A percentile compares a stretch with the other conserved stretches of the same genome.
Conservation (phyloP, 2,329 filamentous ascomycete species). For the Grosmannia penicillata region DNA sequence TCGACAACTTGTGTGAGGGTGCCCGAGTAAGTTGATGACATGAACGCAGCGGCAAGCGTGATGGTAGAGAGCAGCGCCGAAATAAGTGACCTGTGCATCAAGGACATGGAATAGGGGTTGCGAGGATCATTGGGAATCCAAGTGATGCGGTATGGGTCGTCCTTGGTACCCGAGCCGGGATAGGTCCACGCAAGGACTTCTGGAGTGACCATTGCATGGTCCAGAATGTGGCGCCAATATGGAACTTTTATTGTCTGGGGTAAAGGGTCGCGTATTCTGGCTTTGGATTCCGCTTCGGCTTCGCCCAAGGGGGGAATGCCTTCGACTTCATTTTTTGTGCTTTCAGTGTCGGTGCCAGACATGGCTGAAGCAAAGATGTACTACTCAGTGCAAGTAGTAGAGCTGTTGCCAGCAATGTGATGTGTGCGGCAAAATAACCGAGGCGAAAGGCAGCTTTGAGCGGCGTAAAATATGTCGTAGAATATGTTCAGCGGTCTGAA, state of each 20-base stretch:
- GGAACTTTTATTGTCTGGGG: neutral
- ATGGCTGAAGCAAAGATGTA: neutral
- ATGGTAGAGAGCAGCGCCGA: neutral
- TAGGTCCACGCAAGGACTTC: neutral
- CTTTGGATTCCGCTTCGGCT: neutral
- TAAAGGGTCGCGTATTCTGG: neutral
- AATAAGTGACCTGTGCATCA: neutral
- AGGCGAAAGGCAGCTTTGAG: too few relatives aligned
- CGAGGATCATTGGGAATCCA: neutral
- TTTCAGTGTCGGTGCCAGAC: constrained; percentile 1
- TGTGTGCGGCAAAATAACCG: too few relatives aligned
- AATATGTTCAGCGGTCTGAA: too few relatives aligned
- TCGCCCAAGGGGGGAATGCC: neutral
- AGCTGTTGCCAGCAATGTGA: neutral
- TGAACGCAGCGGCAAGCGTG: constrained; percentile 2
- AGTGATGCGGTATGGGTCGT: neutral
- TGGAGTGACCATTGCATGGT: neutral
- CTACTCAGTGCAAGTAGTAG: too few relatives aligned
- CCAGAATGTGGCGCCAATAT: constrained; percentile 2
- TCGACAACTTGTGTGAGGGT: neutral
- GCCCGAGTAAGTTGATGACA: neutral
- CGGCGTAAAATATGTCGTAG: too few relatives aligned
- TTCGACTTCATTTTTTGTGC: neutral
- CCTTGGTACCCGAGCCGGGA: neutral
- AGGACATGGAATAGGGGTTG: neutral